Evolutionary conservation across 306 rosid species (phyloP), one percentile per base, ranked within the genome.

Genomic region (Quercus ilex): DNA sequence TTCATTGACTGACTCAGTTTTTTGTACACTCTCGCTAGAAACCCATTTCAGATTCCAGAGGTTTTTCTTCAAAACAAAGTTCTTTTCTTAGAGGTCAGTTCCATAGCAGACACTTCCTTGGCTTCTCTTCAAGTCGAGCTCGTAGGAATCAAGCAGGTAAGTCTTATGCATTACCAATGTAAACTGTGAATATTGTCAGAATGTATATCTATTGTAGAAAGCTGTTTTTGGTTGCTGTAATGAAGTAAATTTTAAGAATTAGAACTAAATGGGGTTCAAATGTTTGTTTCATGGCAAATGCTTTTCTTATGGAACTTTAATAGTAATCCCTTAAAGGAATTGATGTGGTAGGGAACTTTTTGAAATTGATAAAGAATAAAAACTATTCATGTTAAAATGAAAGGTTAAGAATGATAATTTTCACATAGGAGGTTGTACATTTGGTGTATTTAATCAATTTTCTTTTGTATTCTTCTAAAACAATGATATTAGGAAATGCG

Each of bases 31-130:
- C 38, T 46, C 70, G n/a, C 35, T 64, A 88, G 98, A 89, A 79
- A 38, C 76, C 83, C 56, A 64, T 43, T 76, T 38, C 87, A 72
- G 83, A 73, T 81, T 79, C 85, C 69, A 70, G 85, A 77, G 87
- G 94, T 70, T 80, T 87, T 71, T 92, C 94, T 5, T 87, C 92
- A 51, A 93, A 75, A 19, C 87, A 90, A 43, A 83, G 31, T 57
- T 79, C 73, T 53, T 95, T 95, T 68, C 17, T 81, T 52, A 82
- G 93, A 78, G 97, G 96, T 15, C 98, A 77, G 55, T 83, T 86
- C 70, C 82, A 78, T 56, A 68, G 81, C 49, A 81, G 80, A 67
- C 85, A 81, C 19, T 7, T 80, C 75, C 76, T 88, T 74, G 79
- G 90, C 55, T 76, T 86, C 69, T 72, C 76, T 15, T 76, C 80